Conservation (phyloP, 495 filamentous ascomycete species). For the Aspergillus haitiensis region DNA sequence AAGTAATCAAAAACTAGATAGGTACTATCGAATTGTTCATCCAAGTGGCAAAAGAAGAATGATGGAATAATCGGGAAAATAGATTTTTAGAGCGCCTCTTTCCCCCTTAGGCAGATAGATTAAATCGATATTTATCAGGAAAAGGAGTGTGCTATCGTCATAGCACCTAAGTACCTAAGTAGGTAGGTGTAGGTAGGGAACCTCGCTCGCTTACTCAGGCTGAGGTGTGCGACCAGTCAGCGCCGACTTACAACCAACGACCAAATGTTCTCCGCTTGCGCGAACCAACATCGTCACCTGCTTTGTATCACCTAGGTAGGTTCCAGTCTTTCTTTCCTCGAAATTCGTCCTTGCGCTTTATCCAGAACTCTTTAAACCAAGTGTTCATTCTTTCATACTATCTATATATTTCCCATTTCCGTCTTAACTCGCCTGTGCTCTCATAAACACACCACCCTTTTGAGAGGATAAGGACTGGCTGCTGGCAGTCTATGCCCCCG, state of each 20-base stretch:
- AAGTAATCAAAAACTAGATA: too few relatives aligned
- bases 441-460: too few relatives aligned
- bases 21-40: too few relatives aligned
- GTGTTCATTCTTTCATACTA: neutral
- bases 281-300: constrained; percentile 22
- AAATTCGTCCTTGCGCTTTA: constrained; percentile 4
- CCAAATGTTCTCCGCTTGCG: constrained; percentile 21
- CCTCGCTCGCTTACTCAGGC: constrained; percentile 19
- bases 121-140: too few relatives aligned
- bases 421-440: neutral
- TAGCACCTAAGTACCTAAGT: neutral
- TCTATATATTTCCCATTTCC: neutral
- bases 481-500: constrained; percentile 29
- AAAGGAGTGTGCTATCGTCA: neutral
- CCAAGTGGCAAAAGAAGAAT: too few relatives aligned
- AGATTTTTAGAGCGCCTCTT: too few relatives aligned
- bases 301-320: constrained; percentile 22
- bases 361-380: neutral
- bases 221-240: neutral
- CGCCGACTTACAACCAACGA: constrained; percentile 8
- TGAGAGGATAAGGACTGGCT: too few relatives aligned
- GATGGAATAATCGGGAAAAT: too few relatives aligned
- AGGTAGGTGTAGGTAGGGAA: neutral
- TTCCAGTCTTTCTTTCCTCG: constrained; percentile 26
- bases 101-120: too few relatives aligned